Evolutionary conservation across 2,329 filamentous ascomycete genomes (phyloP).

Genomic region (Ceratocystis colombiana): DNA sequence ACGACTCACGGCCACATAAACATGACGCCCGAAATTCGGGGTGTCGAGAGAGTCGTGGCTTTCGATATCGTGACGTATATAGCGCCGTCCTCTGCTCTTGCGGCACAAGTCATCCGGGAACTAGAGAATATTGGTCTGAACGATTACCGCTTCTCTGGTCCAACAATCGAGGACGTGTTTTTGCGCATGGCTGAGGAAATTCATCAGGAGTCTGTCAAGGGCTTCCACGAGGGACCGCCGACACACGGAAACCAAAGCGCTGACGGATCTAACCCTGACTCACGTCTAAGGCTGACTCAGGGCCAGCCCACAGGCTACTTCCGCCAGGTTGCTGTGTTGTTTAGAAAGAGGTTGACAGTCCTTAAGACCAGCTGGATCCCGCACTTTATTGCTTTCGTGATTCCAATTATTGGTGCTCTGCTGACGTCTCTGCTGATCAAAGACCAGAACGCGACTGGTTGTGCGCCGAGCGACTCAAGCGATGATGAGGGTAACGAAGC

Average conservation of each 20-base stretch:
- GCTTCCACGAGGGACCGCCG: slow-evolving; percentile 35
- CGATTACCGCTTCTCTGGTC: slow-evolving; percentile 78
- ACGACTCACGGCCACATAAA: slow-evolving; percentile 34
- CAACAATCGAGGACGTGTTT: slow-evolving; percentile 89
- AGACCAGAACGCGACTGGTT: slow-evolving; percentile 34
- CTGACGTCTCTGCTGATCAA: slow-evolving; percentile 68
- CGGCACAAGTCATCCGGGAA: slow-evolving; percentile 58
- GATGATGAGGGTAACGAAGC: slow-evolving; percentile 31
- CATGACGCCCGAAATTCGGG: slow-evolving; percentile 42
- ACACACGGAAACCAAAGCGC: slow-evolving; percentile 25
- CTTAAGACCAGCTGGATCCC: slow-evolving; percentile 69
- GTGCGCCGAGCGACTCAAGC: slow-evolving; percentile 34
- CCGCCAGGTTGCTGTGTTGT: slow-evolving; percentile 62
- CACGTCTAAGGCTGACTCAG: slow-evolving; percentile 49
- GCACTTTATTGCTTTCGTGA: slow-evolving; percentile 60
- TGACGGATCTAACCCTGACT: slow-evolving; percentile 27
- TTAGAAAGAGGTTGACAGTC: slow-evolving; percentile 67
- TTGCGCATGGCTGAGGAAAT: slow-evolving; percentile 75
- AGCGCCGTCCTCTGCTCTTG: slow-evolving; percentile 57
- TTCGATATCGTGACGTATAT: slow-evolving; percentile 67
- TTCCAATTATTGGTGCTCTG: slow-evolving; percentile 70
- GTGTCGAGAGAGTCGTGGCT: slow-evolving; percentile 46
- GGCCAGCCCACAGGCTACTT: slow-evolving; percentile 60
- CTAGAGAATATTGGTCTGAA: slow-evolving; percentile 57
- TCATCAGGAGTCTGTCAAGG: slow-evolving; percentile 30